Evolutionary conservation across 306 rosid species (phyloP).

Genomic region (Trifolium repens): DNA sequence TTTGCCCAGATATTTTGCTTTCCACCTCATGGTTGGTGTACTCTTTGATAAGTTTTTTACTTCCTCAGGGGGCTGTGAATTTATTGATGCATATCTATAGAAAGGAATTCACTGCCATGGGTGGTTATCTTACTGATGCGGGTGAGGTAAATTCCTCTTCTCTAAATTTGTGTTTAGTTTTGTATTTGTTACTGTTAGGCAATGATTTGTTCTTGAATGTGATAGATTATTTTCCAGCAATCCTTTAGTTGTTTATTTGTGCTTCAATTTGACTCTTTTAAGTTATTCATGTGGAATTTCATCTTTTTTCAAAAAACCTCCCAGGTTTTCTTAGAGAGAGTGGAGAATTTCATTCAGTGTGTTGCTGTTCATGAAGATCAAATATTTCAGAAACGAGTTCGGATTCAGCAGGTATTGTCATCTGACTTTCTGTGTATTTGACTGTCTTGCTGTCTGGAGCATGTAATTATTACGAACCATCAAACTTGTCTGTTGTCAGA

Average conservation of each 20-base stretch:
- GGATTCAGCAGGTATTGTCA: constrained; percentile 83
- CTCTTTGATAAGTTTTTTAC: constrained; percentile 40
- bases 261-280: constrained; percentile 22
- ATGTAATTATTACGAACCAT: constrained; percentile 12
- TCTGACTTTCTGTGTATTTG: constrained; percentile 27
- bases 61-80: constrained; percentile 89
- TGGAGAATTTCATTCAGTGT: constrained; percentile 82
- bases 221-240: constrained; percentile 21
- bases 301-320: constrained; percentile 34
- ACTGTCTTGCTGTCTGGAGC: constrained; percentile 2
- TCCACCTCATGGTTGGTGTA: constrained; percentile 25
- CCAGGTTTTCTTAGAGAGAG: constrained; percentile 84
- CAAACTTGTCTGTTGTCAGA: constrained; percentile 6
- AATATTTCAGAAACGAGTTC: constrained; percentile 89
- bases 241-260: constrained; percentile 21
- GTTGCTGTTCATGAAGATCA: constrained; percentile 84
- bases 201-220: constrained; percentile 24
- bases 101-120: constrained; percentile 86
- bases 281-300: constrained; percentile 24
- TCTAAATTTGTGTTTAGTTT: constrained; percentile 8
- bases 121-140: constrained; percentile 97
- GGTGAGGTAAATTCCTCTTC: constrained; percentile 81
- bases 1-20: constrained; percentile 15
- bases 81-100: constrained; percentile 92
- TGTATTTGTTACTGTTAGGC: constrained; percentile 12